A percentile compares a stretch with the other conserved stretches of the same genome.
phyloP scores from a whole-genome alignment of 2,329 filamentous ascomycete species.

The Cercospora beticola region DNA sequence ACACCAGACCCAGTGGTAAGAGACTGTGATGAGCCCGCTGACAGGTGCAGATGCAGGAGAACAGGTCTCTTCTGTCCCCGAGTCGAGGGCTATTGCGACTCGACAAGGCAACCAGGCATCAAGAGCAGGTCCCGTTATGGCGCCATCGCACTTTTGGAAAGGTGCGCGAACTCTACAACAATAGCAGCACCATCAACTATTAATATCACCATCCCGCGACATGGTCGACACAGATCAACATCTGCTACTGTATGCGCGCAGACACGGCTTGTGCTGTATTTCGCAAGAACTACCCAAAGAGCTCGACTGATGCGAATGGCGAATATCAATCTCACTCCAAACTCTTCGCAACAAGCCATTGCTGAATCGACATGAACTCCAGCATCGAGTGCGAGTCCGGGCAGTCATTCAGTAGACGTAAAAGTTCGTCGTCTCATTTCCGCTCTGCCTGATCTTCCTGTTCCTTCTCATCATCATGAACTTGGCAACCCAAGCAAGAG shows the following conservation, averaged over 20 bases:
- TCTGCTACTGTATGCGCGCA: neutral
- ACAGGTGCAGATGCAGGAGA: neutral
- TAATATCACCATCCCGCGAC: neutral
- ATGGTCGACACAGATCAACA: neutral
- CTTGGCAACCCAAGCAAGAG: neutral
- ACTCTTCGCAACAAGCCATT: neutral
- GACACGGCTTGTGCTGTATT: neutral
- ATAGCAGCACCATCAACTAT: neutral
- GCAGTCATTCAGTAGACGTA: neutral
- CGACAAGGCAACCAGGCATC: neutral
- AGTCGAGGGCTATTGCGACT: neutral
- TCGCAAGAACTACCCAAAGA: neutral
- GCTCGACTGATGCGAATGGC: neutral
- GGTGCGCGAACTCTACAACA: neutral
- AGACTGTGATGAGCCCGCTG: neutral
- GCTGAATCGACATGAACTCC: neutral
- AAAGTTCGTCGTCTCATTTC: neutral
- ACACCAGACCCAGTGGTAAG: neutral
- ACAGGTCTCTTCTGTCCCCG: neutral
- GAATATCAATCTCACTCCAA: neutral
- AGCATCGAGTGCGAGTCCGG: neutral
- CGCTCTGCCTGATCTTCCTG: neutral
- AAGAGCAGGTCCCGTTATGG: neutral
- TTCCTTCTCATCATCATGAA: conserved; percentile 4
- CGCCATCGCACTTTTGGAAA: neutral